These are phyloP conservation scores for Angomonas deanei DNA, from an alignment of 208 protist species.

Conservation along the genomic window DNA sequence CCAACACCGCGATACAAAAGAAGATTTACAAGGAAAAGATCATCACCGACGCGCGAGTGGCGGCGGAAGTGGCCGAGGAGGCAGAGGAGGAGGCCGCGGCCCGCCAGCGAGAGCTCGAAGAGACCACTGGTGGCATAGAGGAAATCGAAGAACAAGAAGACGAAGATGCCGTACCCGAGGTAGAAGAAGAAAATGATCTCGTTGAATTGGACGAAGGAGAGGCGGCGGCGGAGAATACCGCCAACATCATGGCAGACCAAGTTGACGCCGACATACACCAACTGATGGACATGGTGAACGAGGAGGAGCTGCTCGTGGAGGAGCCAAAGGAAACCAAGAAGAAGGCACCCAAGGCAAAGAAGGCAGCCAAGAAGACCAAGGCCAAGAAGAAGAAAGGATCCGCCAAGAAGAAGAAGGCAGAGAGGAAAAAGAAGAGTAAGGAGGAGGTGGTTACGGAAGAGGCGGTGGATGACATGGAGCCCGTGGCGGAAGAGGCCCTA, in stretches of 20 bases:
- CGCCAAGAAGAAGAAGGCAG: not conserved
- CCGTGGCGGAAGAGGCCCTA: not conserved
- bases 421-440: not conserved
- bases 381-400: not conserved
- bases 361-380: too few species aligned
- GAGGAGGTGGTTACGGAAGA: too few species aligned
- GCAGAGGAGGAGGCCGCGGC: not conserved
- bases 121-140: not conserved
- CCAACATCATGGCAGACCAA: not conserved
- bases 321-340: not conserved
- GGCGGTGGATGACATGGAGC: not conserved
- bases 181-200: not conserved
- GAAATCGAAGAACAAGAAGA: conserved; percentile 3
- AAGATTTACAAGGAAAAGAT: not conserved
- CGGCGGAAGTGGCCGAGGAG: not conserved
- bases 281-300: not conserved
- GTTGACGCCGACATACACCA: not conserved
- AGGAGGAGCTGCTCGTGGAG: not conserved
- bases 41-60: not conserved
- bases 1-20: not conserved
- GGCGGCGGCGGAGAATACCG: not conserved
- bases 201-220: not conserved
- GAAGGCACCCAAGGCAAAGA: too few species aligned
- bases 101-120: not conserved
- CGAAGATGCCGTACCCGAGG: not conserved